Evolutionary conservation across 1,284 basidiomycete genomes (phyloP).

Genomic region (Gymnopus androsaceus): DNA sequence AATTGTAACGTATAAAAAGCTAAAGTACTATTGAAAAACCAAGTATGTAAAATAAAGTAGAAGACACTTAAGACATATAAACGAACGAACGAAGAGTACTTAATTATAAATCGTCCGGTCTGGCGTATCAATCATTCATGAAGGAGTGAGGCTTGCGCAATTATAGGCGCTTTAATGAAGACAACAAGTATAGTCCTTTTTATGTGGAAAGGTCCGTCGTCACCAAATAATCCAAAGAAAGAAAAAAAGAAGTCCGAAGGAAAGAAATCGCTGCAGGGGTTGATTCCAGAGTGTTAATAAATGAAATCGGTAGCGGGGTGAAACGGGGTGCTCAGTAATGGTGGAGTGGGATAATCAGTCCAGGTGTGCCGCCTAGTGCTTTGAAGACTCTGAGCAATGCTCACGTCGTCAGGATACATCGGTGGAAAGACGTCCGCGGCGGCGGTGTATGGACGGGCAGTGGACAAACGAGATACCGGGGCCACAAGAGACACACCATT

Average conservation of each 20-base stretch:
- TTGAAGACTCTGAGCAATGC: conserved; percentile 14
- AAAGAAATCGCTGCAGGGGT: not conserved
- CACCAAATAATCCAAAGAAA: not conserved
- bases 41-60: not conserved
- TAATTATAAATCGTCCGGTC: no score
- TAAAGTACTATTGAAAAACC: not conserved
- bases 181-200: not conserved
- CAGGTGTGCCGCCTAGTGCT: conserved; percentile 8
- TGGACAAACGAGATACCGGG: not conserved
- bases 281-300: not conserved
- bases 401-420: conserved; percentile 10
- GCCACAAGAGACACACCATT: not conserved
- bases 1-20: no score
- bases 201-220: not conserved
- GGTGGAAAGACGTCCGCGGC: conserved; percentile 1
- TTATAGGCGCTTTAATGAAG: not conserved
- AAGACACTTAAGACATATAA: not conserved
- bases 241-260: not conserved
- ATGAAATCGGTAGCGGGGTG: conserved; percentile 2
- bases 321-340: not conserved
- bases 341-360: not conserved
- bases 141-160: not conserved
- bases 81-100: not conserved
- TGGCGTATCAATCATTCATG: no score
- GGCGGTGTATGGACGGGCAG: conserved; percentile 8